Conservation (phyloP, 371 early-diverging fungal genomes). For the Mucor velutinosus region DNA sequence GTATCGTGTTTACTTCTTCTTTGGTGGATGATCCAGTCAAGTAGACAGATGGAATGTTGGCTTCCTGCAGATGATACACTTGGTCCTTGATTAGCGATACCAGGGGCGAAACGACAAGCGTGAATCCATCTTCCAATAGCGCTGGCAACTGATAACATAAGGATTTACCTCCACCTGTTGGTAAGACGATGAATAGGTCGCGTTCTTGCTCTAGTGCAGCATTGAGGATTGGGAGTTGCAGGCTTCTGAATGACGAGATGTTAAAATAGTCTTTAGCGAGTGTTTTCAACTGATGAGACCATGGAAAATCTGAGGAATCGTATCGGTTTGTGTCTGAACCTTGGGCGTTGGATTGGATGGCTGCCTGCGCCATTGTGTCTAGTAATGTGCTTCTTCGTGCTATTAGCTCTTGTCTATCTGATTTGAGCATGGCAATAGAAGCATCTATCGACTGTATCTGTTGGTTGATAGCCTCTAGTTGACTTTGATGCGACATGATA, state of each 20-base stretch:
- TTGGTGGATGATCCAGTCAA: conserved; percentile 62
- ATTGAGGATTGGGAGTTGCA: conserved; percentile 77
- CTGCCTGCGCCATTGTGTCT: conserved; percentile 5
- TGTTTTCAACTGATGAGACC: conserved; percentile 47
- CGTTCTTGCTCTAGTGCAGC: conserved; percentile 67
- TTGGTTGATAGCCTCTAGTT: conserved; percentile 17
- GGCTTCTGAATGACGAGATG: conserved; percentile 64
- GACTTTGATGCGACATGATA: conserved; percentile 9
- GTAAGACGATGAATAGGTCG: conserved; percentile 86
- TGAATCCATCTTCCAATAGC: conserved; percentile 71
- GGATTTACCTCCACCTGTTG: conserved; percentile 91
- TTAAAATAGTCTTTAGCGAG: conserved; percentile 49
- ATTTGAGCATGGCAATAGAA: conserved; percentile 15
- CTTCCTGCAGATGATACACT: conserved; percentile 71
- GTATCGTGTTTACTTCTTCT: conserved; percentile 54
- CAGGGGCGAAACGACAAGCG: conserved; percentile 84
- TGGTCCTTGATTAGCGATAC: conserved; percentile 88
- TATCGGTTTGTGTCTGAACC: conserved; percentile 24
- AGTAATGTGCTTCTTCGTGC: conserved; percentile 4
- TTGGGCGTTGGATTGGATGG: background rate
- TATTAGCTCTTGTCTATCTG: conserved; percentile 5
- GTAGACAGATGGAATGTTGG: conserved; percentile 70
- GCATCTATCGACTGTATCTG: conserved; percentile 27
- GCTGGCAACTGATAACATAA: conserved; percentile 91
- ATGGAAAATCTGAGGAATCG: conserved; percentile 41